Evolutionary conservation across 345 rosid genomes (phyloP).

Genomic region (Salix udensis): DNA sequence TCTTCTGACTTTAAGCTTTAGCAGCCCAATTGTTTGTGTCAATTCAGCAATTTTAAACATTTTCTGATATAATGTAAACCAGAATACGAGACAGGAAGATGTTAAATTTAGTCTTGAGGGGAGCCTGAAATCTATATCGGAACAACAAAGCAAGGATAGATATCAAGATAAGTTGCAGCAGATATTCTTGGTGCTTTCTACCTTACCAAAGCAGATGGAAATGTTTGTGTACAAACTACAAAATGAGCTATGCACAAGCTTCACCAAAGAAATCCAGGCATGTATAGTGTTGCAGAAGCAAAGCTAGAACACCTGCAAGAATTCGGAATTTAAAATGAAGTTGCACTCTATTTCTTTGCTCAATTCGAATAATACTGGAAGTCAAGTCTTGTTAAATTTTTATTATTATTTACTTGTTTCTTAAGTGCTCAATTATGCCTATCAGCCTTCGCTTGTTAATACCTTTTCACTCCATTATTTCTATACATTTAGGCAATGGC

Average conservation of each 20-base stretch:
- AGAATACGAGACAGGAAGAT: conserved; percentile 68
- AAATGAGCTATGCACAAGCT: conserved; percentile 45
- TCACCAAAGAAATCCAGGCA: conserved; percentile 62
- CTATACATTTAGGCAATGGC: conserved; percentile 39
- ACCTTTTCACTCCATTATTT: neutral
- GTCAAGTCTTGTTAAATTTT: neutral
- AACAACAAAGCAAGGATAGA: conserved; percentile 47
- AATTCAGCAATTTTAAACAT: conserved; percentile 18
- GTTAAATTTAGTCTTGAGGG: conserved; percentile 52
- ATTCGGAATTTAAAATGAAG: neutral
- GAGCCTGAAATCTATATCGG: conserved; percentile 59
- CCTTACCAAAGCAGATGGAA: conserved; percentile 57
- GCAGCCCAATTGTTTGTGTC: conserved; percentile 4
- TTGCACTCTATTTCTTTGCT: neutral
- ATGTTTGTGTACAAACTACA: conserved; percentile 45
- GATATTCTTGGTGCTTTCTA: conserved; percentile 42
- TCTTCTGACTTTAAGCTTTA: conserved; percentile 14
- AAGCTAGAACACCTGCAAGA: neutral
- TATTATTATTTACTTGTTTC: neutral
- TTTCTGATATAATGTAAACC: conserved; percentile 27
- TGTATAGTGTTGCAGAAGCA: conserved; percentile 2
- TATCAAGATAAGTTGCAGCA: conserved; percentile 49
- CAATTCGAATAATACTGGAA: neutral
- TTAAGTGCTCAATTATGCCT: neutral
- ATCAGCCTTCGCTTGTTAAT: neutral